Percentiles rank a stretch among this genome's conserved stretches.
Evolutionary conservation across 2,329 filamentous ascomycete species (phyloP).

Genomic region (Cyphellophora europaea): DNA sequence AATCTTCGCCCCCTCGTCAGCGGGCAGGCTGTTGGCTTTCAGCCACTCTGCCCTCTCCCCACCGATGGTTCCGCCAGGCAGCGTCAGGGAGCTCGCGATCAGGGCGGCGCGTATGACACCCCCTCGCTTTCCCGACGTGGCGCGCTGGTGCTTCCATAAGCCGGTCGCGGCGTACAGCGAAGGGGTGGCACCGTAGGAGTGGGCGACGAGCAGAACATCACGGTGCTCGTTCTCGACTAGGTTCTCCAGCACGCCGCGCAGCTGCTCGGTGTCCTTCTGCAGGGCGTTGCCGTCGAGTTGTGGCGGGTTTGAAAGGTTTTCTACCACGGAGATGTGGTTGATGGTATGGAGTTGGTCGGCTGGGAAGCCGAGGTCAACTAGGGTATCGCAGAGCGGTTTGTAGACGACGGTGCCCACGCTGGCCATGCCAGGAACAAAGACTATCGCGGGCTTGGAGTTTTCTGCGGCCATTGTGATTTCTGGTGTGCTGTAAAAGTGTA

Average conservation of each 20-base stretch:
- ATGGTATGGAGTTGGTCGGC: neutral
- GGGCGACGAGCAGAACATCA: slow-evolving; percentile 22
- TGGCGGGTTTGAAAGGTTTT: slow-evolving; percentile 17
- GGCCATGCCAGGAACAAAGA: slow-evolving; percentile 29
- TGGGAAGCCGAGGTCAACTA: slow-evolving; percentile 21
- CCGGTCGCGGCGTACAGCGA: slow-evolving; percentile 23
- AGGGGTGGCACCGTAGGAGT: slow-evolving; percentile 27
- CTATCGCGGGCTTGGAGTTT: slow-evolving; percentile 18
- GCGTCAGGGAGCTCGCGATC: neutral
- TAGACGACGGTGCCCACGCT: slow-evolving; percentile 25
- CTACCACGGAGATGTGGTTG: slow-evolving; percentile 2
- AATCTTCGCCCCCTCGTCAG: neutral
- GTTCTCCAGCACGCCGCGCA: slow-evolving; percentile 19
- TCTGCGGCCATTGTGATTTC: neutral
- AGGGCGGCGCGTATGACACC: slow-evolving; percentile 17
- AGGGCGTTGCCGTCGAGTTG: slow-evolving; percentile 21
- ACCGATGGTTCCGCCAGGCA: neutral
- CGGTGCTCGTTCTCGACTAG: slow-evolving; percentile 21
- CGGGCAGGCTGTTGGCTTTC: neutral
- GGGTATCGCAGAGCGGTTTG: slow-evolving; percentile 21
- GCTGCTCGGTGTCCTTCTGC: slow-evolving; percentile 24
- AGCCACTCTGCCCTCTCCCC: neutral
- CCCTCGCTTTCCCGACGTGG: slow-evolving; percentile 19
- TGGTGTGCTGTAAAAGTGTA: too few species aligned
- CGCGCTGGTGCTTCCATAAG: slow-evolving; percentile 17